Percentiles rank a stretch among this genome's conserved stretches.
These are phyloP conservation scores for Penicillium waksmanii DNA, from an alignment of 495 filamentous ascomycete species.

Conservation along the genomic window DNA sequence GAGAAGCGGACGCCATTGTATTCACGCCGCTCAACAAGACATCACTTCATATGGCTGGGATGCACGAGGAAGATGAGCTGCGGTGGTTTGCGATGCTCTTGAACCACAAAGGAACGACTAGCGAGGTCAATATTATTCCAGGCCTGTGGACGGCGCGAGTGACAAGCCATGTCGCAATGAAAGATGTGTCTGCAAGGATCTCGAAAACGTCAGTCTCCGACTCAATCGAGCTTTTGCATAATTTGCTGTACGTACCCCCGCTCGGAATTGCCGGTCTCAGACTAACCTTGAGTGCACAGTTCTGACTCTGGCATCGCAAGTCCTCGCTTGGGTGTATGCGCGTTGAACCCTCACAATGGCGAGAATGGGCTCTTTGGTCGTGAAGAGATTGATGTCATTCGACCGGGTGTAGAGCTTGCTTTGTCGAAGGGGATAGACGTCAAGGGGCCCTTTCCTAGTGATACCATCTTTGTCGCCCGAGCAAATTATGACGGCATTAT, in stretches of 20 bases:
- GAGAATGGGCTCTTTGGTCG: slow-evolving; percentile 16
- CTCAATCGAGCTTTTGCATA: slow-evolving; percentile 13
- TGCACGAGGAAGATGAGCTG: slow-evolving; percentile 21
- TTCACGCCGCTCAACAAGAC: slow-evolving; percentile 19
- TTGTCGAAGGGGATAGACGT: slow-evolving; percentile 11
- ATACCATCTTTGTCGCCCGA: slow-evolving; percentile 16
- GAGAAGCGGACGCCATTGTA: slow-evolving; percentile 15
- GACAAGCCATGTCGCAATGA: slow-evolving; percentile 18
- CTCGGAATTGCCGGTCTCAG: not conserved
- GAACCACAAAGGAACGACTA: slow-evolving; percentile 9
- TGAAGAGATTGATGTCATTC: slow-evolving; percentile 16
- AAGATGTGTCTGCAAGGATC: slow-evolving; percentile 13
- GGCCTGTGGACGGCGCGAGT: slow-evolving; percentile 16
- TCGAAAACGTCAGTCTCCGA: slow-evolving; percentile 1
- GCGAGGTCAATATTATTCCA: slow-evolving; percentile 18
- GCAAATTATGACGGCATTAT: slow-evolving; percentile 14
- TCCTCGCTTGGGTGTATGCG: slow-evolving; percentile 17
- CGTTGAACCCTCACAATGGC: slow-evolving; percentile 18
- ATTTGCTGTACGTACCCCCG: not conserved
- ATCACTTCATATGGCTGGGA: slow-evolving; percentile 17
- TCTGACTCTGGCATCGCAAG: slow-evolving; percentile 12
- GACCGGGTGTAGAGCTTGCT: slow-evolving; percentile 9
- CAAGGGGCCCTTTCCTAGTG: slow-evolving; percentile 14
- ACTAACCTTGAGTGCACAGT: not conserved
- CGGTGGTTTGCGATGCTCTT: slow-evolving; percentile 20